These are phyloP conservation scores for Tuber borchii DNA, from an alignment of 495 filamentous ascomycete species.

Conservation along the genomic window DNA sequence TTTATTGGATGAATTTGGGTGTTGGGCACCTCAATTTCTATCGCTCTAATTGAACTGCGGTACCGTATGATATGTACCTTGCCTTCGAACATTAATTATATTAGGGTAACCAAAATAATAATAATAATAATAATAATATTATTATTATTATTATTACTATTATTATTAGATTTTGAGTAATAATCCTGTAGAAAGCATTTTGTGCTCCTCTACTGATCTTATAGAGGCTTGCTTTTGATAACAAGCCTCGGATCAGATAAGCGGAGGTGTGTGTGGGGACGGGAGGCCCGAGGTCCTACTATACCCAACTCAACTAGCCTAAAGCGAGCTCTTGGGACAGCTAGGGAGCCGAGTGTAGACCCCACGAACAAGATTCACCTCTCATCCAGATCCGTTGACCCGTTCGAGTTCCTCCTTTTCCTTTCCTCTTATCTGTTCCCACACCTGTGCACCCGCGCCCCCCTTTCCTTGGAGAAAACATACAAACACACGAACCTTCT, in stretches of 20 bases:
- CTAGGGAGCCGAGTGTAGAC: neutral
- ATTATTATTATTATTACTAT: too few relatives aligned
- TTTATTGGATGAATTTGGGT: neutral
- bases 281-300: neutral
- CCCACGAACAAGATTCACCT: neutral
- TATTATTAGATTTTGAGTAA: too few relatives aligned
- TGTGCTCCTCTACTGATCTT: neutral
- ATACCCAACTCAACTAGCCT: neutral
- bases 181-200: neutral
- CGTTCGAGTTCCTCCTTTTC: conserved; percentile 9
- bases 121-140: neutral
- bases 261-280: neutral
- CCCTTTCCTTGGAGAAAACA: neutral
- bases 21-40: neutral
- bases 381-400: conserved; percentile 12
- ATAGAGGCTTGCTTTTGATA: neutral
- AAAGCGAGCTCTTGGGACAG: neutral
- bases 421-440: neutral
- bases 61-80: neutral
- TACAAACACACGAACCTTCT: conserved; percentile 1
- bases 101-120: too few relatives aligned
- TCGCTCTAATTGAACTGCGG: neutral
- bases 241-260: conserved; percentile 32
- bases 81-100: neutral
- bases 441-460: neutral